phyloP scores from a whole-genome alignment of 345 rosid genomes.

The Melastoma malabathricum region DNA sequence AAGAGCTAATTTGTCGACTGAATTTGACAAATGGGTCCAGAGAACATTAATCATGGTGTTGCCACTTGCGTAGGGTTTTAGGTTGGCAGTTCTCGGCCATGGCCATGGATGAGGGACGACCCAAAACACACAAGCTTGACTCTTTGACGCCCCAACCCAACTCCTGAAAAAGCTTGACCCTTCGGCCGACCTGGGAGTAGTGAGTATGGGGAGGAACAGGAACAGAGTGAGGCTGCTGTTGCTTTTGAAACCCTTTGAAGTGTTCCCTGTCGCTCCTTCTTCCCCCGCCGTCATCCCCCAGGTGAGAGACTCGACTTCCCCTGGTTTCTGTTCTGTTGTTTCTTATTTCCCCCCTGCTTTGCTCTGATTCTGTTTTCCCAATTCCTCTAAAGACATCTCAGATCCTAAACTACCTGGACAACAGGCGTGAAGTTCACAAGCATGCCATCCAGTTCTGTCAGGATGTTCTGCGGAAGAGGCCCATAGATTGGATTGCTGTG shows the following conservation, averaged over 20 bases:
- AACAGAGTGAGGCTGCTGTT: conserved; percentile 54
- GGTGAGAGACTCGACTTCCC: conserved; percentile 19
- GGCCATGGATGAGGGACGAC: no score
- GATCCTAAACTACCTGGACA: conserved; percentile 46
- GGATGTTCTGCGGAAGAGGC: conserved; percentile 46
- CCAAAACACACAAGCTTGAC: no score
- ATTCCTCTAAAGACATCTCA: conserved; percentile 12
- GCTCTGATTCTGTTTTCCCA: background rate
- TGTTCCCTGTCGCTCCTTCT: conserved; percentile 28
- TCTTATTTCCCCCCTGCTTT: background rate
- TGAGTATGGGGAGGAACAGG: background rate
- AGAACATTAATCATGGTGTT: no score
- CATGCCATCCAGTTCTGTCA: conserved; percentile 56
- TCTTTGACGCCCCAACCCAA: no score
- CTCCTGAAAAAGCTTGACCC: no score
- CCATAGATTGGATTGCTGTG: conserved; percentile 54
- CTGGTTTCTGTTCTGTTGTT: background rate
- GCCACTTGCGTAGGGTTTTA: no score
- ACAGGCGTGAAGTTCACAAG: conserved; percentile 59
- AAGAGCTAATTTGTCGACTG: no score
- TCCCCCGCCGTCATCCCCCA: conserved; percentile 30
- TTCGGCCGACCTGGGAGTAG: no score
- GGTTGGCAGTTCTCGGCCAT: no score
- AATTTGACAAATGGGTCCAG: no score
- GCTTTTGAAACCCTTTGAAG: conserved; percentile 68